phyloP scores from a whole-genome alignment of 139 green algal genomes.

The Yamagishiella unicocca region DNA sequence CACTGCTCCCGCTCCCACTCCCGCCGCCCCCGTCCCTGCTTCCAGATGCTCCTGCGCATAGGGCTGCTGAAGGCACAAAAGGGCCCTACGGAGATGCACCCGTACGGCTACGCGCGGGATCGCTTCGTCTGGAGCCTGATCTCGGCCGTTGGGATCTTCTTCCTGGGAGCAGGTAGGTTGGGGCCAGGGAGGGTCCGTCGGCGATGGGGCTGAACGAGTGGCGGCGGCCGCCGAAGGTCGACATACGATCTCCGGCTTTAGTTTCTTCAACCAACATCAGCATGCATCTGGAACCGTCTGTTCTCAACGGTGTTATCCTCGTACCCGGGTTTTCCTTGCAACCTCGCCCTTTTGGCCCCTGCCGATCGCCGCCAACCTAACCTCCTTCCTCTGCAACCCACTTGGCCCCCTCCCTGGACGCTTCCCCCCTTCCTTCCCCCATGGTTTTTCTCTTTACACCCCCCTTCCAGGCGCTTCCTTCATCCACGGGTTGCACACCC shows the following conservation, averaged over 20 bases:
- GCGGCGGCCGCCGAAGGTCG: too few relatives aligned
- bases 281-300: too few relatives aligned
- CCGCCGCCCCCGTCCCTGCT: neutral
- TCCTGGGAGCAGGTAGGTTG: constrained; percentile 75
- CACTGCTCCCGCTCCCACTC: neutral
- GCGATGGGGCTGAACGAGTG: too few relatives aligned
- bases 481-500: constrained; percentile 82
- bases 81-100: constrained; percentile 80
- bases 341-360: too few relatives aligned
- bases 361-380: too few relatives aligned
- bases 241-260: too few relatives aligned
- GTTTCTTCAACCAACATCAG: too few relatives aligned
- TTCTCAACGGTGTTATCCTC: too few relatives aligned
- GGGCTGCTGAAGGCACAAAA: constrained; percentile 76
- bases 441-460: too few relatives aligned
- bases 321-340: too few relatives aligned
- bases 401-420: too few relatives aligned
- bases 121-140: constrained; percentile 95
- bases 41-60: constrained; percentile 75
- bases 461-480: constrained; percentile 75
- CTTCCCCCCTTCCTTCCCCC: neutral
- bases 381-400: too few relatives aligned
- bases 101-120: constrained; percentile 93
- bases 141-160: constrained; percentile 94
- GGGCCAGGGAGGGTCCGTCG: constrained; percentile 17